Percentiles rank a stretch among this genome's conserved stretches.
Conservation (phyloP, 83 land plant genomes). For the Picea abies region DNA sequence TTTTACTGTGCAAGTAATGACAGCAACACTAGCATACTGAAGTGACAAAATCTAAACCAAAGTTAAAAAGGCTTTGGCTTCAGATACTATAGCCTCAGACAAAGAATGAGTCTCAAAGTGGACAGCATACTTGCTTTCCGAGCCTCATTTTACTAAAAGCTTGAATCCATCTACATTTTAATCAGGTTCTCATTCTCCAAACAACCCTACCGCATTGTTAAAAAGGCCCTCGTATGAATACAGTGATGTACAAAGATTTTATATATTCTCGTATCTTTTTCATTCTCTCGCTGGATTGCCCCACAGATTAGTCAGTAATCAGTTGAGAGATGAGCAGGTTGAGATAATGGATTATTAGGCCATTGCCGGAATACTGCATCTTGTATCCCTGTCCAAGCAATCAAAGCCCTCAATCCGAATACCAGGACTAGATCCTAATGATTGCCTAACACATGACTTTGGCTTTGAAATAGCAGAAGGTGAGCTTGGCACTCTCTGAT, state of each 20-base stretch:
- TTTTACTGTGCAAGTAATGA: slow-evolving; percentile 9
- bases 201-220: slow-evolving; percentile 11
- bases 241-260: slow-evolving; percentile 12
- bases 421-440: slow-evolving; percentile 30
- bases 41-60: slow-evolving; percentile 17
- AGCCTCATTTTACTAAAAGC: slow-evolving; percentile 1
- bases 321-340: slow-evolving; percentile 4
- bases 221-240: slow-evolving; percentile 19
- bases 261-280: not conserved
- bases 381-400: slow-evolving; percentile 22
- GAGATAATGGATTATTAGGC: slow-evolving; percentile 19
- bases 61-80: slow-evolving; percentile 8
- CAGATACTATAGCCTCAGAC: slow-evolving; percentile 16
- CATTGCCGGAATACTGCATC: slow-evolving; percentile 37
- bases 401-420: slow-evolving; percentile 38
- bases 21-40: not conserved
- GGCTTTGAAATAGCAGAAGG: slow-evolving; percentile 8
- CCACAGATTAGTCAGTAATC: slow-evolving; percentile 14
- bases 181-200: not conserved
- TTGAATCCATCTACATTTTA: not conserved
- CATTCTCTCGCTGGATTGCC: slow-evolving; percentile 2
- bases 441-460: slow-evolving; percentile 16
- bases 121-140: not conserved
- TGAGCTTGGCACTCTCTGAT: slow-evolving; percentile 36
- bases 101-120: slow-evolving; percentile 16